These are phyloP conservation scores for Comarum palustre DNA, from an alignment of 306 rosid species.

Conservation along the genomic window DNA sequence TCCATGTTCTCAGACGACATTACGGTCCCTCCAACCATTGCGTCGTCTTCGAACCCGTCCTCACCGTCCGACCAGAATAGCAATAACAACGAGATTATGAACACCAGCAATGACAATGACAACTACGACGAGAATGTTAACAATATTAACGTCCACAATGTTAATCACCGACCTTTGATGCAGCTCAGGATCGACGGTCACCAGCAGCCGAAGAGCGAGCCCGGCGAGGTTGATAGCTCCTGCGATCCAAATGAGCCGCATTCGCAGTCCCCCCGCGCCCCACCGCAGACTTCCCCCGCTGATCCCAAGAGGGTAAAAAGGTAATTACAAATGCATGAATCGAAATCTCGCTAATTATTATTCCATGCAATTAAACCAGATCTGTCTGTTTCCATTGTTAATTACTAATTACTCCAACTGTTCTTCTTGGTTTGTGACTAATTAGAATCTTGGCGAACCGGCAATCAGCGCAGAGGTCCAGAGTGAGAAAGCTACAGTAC, in stretches of 20 bases:
- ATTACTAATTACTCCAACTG: background rate
- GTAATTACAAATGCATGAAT: slow-evolving; percentile 35
- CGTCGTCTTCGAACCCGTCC: slow-evolving; percentile 53
- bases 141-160: slow-evolving; percentile 9
- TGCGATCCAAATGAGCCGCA: slow-evolving; percentile 35
- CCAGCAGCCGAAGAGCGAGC: slow-evolving; percentile 56
- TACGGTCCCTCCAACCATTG: slow-evolving; percentile 32
- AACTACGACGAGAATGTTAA: slow-evolving; percentile 48
- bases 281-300: slow-evolving; percentile 20
- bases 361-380: slow-evolving; percentile 9
- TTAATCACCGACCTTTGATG: background rate
- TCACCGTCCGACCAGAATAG: slow-evolving; percentile 81
- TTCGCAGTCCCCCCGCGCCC: slow-evolving; percentile 23
- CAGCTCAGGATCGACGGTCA: background rate
- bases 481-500: slow-evolving; percentile 87
- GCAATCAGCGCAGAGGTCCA: slow-evolving; percentile 92
- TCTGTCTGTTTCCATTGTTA: background rate
- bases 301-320: slow-evolving; percentile 96
- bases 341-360: background rate
- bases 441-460: slow-evolving; percentile 80
- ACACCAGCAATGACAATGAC: slow-evolving; percentile 36
- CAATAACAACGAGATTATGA: slow-evolving; percentile 52
- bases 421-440: background rate
- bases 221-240: slow-evolving; percentile 60
- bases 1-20: slow-evolving; percentile 81